These are phyloP conservation scores for Lachnellula cervina DNA, from an alignment of 2,329 filamentous ascomycete genomes.

Conservation along the genomic window DNA sequence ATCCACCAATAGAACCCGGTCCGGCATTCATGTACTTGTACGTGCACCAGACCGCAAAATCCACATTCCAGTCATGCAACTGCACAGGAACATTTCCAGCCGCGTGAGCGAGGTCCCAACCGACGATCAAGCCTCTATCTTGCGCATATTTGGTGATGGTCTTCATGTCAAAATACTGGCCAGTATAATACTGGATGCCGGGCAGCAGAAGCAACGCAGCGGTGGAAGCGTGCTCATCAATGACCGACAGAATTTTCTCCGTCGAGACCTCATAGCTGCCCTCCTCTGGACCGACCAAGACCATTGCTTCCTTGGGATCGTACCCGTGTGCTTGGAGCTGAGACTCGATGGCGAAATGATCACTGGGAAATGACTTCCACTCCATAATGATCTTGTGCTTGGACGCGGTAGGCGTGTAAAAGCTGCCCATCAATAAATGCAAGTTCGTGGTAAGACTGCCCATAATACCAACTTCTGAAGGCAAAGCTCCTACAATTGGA, in stretches of 20 bases:
- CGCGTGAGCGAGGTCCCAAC: slow-evolving; percentile 87
- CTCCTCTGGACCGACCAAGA: slow-evolving; percentile 64
- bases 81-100: slow-evolving; percentile 75
- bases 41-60: slow-evolving; percentile 89
- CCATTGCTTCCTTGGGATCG: slow-evolving; percentile 62
- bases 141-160: slow-evolving; percentile 75
- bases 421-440: slow-evolving; percentile 65
- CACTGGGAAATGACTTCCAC: slow-evolving; percentile 84
- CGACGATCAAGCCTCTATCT: slow-evolving; percentile 64
- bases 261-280: slow-evolving; percentile 60
- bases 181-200: slow-evolving; percentile 88
- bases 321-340: slow-evolving; percentile 67
- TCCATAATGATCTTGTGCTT: slow-evolving; percentile 65
- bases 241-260: slow-evolving; percentile 64
- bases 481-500: slow-evolving; percentile 67
- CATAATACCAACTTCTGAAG: slow-evolving; percentile 79
- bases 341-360: slow-evolving; percentile 80
- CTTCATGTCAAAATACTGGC: slow-evolving; percentile 79
- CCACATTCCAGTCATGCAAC: slow-evolving; percentile 84
- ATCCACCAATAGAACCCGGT: slow-evolving; percentile 72
- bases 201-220: slow-evolving; percentile 76
- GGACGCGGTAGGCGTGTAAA: slow-evolving; percentile 57
- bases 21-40: slow-evolving; percentile 94
- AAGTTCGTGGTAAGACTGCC: slow-evolving; percentile 73
- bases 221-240: slow-evolving; percentile 67